Conservation (phyloP, 2,329 filamentous ascomycete species). For the Madurella fahalii region DNA sequence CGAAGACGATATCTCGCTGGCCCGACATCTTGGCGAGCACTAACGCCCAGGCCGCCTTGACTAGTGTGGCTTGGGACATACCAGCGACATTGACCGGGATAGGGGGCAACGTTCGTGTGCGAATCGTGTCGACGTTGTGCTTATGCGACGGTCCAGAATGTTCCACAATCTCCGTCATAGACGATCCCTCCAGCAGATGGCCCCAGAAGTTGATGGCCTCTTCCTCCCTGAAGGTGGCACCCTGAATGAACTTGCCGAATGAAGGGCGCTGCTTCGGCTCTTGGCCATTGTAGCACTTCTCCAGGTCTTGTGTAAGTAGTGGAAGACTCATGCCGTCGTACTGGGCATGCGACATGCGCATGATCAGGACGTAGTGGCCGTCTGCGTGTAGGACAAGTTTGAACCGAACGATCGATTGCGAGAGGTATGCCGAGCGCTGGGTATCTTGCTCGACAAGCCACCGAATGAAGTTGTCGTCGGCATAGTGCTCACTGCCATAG, state of each 20-base stretch:
- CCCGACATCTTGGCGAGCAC: constrained; percentile 19
- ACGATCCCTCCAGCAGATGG: constrained; percentile 4
- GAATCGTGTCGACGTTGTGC: constrained; percentile 8
- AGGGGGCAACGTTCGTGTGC: constrained; percentile 1
- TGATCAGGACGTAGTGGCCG: constrained; percentile 19
- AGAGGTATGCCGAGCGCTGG: constrained; percentile 11
- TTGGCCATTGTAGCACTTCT: constrained; percentile 4
- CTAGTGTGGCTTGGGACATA: constrained; percentile 18
- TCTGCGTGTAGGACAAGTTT: constrained; percentile 17
- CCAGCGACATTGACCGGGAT: constrained; percentile 5
- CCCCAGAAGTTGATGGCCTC: constrained; percentile 11
- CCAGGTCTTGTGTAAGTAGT: constrained; percentile 1
- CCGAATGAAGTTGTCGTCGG: constrained; percentile 13
- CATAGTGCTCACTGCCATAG: constrained; percentile 7
- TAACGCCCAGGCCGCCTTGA: constrained; percentile 31
- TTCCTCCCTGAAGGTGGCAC: background rate
- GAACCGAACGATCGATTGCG: constrained; percentile 17
- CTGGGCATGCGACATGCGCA: constrained; percentile 19
- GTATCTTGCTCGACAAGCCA: constrained; percentile 14
- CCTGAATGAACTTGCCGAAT: constrained; percentile 11
- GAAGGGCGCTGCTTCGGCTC: constrained; percentile 2
- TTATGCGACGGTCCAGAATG: background rate
- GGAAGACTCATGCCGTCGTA: constrained; percentile 14
- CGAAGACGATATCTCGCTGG: constrained; percentile 17
- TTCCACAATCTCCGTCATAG: constrained; percentile 5